Base-by-base conservation (phyloP, 2,329 filamentous ascomycete species). In the Chaetomiaceae sp. region DNA sequence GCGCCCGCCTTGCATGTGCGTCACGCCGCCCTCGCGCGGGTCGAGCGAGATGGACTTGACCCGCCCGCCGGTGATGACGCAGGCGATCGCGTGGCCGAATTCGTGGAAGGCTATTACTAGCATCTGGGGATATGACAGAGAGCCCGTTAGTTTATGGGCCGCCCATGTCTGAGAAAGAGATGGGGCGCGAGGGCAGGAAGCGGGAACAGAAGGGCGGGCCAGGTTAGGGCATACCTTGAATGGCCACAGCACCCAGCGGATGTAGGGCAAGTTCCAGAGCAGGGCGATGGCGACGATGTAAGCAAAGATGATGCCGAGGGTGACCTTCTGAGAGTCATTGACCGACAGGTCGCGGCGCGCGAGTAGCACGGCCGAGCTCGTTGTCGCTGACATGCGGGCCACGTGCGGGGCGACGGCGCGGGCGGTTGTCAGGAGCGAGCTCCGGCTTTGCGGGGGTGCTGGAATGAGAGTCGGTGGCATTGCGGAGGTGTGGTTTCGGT, bases 61-160 rank as follows among this genome's bases (percentile, higher is more conserved):
- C 49, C 73, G 75, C 4, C 87, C 87, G 48, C 87, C 87, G 0
- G 87, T 91, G 53, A 82, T 78, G 56, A 84, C 78, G 34, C 85
- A 85, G 1, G 82, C 82, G 60, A 89, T 79, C 43, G 87, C 87
- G 68, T 91, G 87, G 12, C 85, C 81, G 62, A 90, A 83, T 59
- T 91, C 87, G 69, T 91, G 87, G 67, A 90, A 91, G 33, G 87
- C 87, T 57, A 91, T 90, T 45, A 88, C 85, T 17, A 91, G 77
- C 86, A 90, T 89, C 83, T 86, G 21, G 8, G 2, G n/a, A n/a
- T n/a, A n/a, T n/a, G n/a, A n/a, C n/a, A n/a, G n/a, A n/a, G n/a
- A n/a, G n/a, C n/a, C n/a, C n/a, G n/a, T n/a, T n/a, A n/a, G n/a
- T n/a, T n/a, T n/a, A n/a, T n/a, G n/a, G n/a, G n/a, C n/a, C n/a